Evolutionary conservation across 345 rosid genomes (phyloP).

Genomic region (Citrus trifoliata): DNA sequence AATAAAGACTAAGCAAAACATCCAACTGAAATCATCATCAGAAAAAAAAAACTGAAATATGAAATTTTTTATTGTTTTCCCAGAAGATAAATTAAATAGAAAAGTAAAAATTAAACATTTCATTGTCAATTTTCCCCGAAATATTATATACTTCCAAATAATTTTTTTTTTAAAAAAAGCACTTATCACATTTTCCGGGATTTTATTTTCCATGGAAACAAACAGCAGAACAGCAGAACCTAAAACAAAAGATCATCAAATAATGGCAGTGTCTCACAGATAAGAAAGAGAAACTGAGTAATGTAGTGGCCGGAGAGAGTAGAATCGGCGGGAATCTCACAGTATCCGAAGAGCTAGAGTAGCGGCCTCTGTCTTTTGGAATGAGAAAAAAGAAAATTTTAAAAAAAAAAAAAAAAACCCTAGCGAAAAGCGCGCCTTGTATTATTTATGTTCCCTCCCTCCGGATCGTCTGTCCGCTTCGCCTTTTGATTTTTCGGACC

Average conservation of each 20-base stretch:
- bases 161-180: no score
- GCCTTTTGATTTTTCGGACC: neutral
- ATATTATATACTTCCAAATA: neutral
- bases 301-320: neutral
- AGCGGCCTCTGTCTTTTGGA: neutral
- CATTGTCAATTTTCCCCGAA: neutral
- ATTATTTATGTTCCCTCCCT: neutral
- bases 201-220: neutral
- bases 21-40: neutral
- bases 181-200: neutral
- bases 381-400: no score
- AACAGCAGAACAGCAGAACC: neutral
- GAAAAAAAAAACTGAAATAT: neutral
- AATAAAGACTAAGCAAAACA: neutral
- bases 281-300: neutral
- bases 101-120: neutral
- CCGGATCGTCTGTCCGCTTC: neutral
- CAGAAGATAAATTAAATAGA: neutral
- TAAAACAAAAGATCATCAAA: neutral
- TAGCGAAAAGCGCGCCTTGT: neutral
- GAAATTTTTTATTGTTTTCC: neutral
- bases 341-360: neutral
- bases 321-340: slow-evolving; percentile 6
- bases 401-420: neutral
- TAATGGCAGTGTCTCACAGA: neutral